These are phyloP conservation scores for Aspergillus pseudoglaucus DNA, from an alignment of 2,329 filamentous ascomycete species.

Conservation along the genomic window DNA sequence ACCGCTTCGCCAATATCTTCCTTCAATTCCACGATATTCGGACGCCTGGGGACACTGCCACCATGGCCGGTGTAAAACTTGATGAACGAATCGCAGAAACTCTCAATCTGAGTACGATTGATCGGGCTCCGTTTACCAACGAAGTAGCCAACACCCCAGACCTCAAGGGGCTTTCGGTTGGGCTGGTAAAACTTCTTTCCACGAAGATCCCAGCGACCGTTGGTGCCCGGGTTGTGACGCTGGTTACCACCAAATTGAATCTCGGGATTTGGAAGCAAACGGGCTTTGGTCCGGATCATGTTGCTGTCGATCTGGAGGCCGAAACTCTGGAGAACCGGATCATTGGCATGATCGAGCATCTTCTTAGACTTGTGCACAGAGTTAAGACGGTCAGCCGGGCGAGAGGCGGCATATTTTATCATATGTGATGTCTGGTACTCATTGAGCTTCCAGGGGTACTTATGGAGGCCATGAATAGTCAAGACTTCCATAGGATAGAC, in stretches of 20 bases:
- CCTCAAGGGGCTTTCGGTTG: constrained; percentile 57
- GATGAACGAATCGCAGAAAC: constrained; percentile 57
- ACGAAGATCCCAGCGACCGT: constrained; percentile 81
- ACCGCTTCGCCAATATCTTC: constrained; percentile 49
- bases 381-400: constrained; percentile 59
- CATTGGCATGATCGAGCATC: constrained; percentile 60
- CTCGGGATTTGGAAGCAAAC: constrained; percentile 63
- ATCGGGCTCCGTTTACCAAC: constrained; percentile 47
- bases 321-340: constrained; percentile 66
- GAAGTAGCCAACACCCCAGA: constrained; percentile 70
- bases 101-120: constrained; percentile 39
- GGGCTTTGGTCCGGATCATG: constrained; percentile 63
- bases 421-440: constrained; percentile 67
- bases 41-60: constrained; percentile 46
- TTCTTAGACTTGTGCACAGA: constrained; percentile 64
- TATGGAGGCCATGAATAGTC: constrained; percentile 48
- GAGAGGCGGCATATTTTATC: constrained; percentile 88
- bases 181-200: constrained; percentile 67
- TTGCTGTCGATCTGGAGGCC: constrained; percentile 61
- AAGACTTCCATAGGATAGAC: constrained; percentile 54
- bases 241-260: constrained; percentile 59
- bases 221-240: constrained; percentile 53
- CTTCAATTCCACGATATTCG: constrained; percentile 38
- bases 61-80: constrained; percentile 57
- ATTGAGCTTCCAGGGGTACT: constrained; percentile 53